Evolutionary conservation across 768 basidiomycete species (phyloP), one percentile per base, ranked within the genome.

Genomic region (Pleurotus giganteus): DNA sequence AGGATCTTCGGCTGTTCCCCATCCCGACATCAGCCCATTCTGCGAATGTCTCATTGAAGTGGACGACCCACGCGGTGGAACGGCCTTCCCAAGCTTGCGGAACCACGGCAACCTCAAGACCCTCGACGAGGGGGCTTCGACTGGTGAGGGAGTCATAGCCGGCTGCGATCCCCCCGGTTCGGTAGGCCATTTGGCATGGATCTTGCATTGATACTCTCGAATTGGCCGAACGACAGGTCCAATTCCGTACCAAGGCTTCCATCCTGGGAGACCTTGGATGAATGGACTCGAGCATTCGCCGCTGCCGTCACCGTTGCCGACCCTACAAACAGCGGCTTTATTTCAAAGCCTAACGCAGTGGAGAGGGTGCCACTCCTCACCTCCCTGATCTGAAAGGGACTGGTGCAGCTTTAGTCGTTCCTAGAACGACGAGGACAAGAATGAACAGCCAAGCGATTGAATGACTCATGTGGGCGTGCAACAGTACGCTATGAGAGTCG

Each of bases 231-330:
- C 34, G 11, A 51, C 49, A 36, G 49, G 49, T 5, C 49, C 49
- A 21, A 51, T 51, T 2, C 49, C 49, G 19, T 36, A 51, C 49
- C 49, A 51, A 13, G 49, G 49, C n/a, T 51, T 51, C 49, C 49
- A 51, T 21, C 49, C 49, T 15, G 49, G 49, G 19, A 51, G 19
- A 12, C 49, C 49, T 12, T 34, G 49, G 19, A 51, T 51, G 31
- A 51, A 51, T 12, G 49, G 49, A 24, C 31, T 32, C 7, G 31
- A 13, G 9, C 19, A 11, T 17, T 13, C 12, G 7, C 15, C 39
- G 19, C 19, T 17, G 19, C n/a, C 39, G 13, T 13, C 12, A 11
- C 15, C 39, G 19, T 41, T 17, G 19, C n/a, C 19, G 39, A 17
- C 7, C 39, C 39, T 41, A 15, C n/a, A 17, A 41, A 41, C 13